These are phyloP conservation scores for Tritrichomonas musculus DNA, from an alignment of 208 protist species.

Conservation along the genomic window DNA sequence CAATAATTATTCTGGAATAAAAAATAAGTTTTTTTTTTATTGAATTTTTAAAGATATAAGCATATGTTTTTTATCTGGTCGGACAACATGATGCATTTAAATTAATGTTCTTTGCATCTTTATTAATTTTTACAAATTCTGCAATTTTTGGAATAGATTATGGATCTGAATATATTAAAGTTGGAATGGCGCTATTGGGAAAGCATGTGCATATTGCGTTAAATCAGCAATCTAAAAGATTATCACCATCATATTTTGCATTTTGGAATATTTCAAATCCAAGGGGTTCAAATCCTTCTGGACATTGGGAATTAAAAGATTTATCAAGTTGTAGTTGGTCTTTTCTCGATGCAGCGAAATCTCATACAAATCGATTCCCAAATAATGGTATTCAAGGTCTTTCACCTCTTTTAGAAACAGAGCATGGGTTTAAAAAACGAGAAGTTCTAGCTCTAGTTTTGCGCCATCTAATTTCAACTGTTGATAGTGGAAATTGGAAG, in stretches of 20 bases:
- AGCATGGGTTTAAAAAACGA: not conserved
- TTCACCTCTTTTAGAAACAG: not conserved
- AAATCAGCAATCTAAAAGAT: constrained; percentile 24
- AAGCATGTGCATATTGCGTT: not conserved
- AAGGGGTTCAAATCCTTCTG: not conserved
- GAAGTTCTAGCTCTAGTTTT: not conserved
- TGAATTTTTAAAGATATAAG: too few species aligned
- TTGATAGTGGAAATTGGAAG: not conserved
- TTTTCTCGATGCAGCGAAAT: not conserved
- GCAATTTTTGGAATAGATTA: constrained; percentile 1
- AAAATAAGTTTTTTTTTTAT: too few species aligned
- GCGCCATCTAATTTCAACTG: not conserved
- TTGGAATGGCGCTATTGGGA: not conserved
- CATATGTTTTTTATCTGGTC: too few species aligned
- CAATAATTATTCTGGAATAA: too few species aligned
- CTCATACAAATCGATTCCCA: not conserved
- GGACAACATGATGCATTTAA: too few species aligned
- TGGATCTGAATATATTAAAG: constrained; percentile 4
- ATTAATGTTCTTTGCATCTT: not conserved
- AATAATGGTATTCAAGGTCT: not conserved
- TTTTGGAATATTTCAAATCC: not conserved
- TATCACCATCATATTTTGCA: not conserved
- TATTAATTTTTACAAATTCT: not conserved
- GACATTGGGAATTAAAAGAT: not conserved
- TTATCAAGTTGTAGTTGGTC: not conserved